Conservation (phyloP, 2,329 filamentous ascomycete species). For the Orbilia quercus region DNA sequence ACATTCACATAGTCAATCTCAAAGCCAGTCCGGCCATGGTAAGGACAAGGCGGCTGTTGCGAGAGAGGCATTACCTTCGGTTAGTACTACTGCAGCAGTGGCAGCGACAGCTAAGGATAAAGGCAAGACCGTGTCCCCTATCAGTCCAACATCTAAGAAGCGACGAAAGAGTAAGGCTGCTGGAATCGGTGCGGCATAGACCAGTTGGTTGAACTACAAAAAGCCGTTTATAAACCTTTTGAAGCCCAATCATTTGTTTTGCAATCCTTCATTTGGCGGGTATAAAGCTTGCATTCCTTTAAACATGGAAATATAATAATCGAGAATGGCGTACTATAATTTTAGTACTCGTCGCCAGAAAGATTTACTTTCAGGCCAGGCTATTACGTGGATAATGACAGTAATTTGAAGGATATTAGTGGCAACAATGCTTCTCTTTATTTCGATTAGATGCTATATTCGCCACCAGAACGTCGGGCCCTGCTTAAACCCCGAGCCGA, state of each 20-base stretch:
- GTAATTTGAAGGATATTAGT: constrained; percentile 7
- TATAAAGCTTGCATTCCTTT: too few species aligned
- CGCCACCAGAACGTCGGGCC: constrained; percentile 32
- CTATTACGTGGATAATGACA: neutral
- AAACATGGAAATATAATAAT: too few species aligned
- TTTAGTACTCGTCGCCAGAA: too few species aligned
- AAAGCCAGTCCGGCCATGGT: constrained; percentile 34
- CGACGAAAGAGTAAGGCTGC: constrained; percentile 53
- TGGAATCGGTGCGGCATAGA: constrained; percentile 22
- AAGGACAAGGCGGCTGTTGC: constrained; percentile 44
- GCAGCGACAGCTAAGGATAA: constrained; percentile 45
- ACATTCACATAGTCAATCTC: constrained; percentile 34
- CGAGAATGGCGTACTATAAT: too few species aligned
- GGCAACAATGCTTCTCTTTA: constrained; percentile 20
- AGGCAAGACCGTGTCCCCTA: constrained; percentile 51
- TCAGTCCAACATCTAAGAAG: constrained; percentile 50
- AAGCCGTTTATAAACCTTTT: too few species aligned
- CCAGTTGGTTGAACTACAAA: too few species aligned
- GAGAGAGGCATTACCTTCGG: constrained; percentile 43
- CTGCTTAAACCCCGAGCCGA: constrained; percentile 32
- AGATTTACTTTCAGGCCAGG: neutral
- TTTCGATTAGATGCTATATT: constrained; percentile 7
- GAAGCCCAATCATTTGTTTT: too few species aligned
- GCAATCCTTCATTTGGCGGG: too few species aligned
- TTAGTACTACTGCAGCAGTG: constrained; percentile 43